phyloP scores from a whole-genome alignment of 2,329 filamentous ascomycete genomes.

The Claviceps citrina region DNA sequence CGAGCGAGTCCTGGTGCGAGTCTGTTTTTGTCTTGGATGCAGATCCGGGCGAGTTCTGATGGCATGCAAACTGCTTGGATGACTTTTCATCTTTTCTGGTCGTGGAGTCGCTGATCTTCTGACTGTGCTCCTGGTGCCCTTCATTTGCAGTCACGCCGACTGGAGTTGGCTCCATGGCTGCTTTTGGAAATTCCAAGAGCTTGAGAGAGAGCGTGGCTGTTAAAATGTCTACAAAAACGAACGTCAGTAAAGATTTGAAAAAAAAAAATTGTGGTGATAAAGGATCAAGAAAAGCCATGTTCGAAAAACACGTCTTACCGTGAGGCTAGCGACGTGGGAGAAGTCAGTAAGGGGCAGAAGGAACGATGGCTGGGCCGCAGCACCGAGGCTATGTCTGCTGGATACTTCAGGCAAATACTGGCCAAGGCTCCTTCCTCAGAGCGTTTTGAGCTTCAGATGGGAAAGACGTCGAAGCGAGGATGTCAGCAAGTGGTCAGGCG shows the following conservation, averaged over 20 bases:
- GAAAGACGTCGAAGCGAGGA: not conserved
- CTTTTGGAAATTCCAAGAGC: not conserved
- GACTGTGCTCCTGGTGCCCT: not conserved
- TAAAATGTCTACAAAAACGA: not conserved
- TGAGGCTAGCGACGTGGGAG: not conserved
- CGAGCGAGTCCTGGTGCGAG: not conserved
- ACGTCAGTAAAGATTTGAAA: not conserved
- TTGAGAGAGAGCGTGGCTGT: not conserved
- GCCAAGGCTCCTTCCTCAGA: not conserved
- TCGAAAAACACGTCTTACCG: not conserved
- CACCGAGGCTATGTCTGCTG: not conserved
- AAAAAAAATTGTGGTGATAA: not conserved
- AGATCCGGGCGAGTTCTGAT: not conserved
- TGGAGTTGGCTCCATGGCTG: constrained; percentile 2
- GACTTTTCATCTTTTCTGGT: not conserved
- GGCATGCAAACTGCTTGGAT: not conserved
- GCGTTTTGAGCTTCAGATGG: not conserved
- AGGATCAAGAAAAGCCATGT: not conserved
- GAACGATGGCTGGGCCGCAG: not conserved
- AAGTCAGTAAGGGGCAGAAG: not conserved
- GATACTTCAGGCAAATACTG: too few relatives aligned
- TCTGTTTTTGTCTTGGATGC: not conserved
- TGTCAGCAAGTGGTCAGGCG: not conserved
- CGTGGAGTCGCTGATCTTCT: not conserved
- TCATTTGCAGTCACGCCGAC: not conserved